phyloP scores from a whole-genome alignment of 2,329 filamentous ascomycete species.

The Teratosphaeria zuluensis region DNA sequence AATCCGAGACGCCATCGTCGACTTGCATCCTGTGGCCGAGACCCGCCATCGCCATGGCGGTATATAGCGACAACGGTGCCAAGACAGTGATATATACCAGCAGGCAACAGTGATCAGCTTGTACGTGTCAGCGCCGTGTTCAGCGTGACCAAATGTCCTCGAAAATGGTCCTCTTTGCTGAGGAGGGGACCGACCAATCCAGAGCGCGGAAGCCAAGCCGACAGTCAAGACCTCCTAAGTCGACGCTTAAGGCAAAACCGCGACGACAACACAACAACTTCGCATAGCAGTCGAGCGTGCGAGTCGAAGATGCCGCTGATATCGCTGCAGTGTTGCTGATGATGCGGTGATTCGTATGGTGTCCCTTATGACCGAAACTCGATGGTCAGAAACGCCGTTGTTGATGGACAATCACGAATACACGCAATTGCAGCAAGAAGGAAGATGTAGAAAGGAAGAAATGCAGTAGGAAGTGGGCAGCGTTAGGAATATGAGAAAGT shows the following conservation, averaged over 20 bases:
- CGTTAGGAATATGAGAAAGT: background rate
- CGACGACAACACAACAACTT: background rate
- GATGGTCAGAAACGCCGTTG: constrained; percentile 3
- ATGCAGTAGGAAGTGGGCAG: background rate
- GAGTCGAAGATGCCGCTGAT: background rate
- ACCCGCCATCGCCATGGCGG: constrained; percentile 10
- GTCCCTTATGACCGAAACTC: background rate
- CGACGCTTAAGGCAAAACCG: background rate
- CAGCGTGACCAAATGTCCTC: background rate
- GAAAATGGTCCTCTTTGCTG: background rate
- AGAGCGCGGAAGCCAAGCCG: background rate
- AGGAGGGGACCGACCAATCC: background rate
- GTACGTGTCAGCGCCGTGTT: background rate
- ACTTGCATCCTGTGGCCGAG: constrained; percentile 9
- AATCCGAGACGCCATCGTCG: constrained; percentile 9
- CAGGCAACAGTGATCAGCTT: background rate
- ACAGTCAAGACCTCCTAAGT: background rate
- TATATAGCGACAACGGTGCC: constrained; percentile 3
- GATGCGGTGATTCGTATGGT: background rate
- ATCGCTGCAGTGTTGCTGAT: background rate
- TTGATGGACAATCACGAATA: constrained; percentile 1
- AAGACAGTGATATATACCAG: constrained; percentile 8
- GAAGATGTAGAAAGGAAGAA: constrained; percentile 3
- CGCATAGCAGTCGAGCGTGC: background rate
- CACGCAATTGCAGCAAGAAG: constrained; percentile 1